Evolutionary conservation across 257 asterid species (phyloP).

Genomic region (Scutellaria baicalensis): DNA sequence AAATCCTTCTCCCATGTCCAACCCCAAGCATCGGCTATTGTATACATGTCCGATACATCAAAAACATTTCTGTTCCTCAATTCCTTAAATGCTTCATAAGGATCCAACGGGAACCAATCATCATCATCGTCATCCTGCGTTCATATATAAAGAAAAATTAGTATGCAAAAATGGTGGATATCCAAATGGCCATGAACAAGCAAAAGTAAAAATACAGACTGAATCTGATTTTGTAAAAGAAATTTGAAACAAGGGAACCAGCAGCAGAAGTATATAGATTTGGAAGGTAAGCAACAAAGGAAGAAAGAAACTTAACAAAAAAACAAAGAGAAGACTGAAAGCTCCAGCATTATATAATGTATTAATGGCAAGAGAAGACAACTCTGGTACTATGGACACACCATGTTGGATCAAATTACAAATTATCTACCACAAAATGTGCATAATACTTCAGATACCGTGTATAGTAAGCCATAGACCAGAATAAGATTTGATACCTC

Average conservation of each 20-base stretch:
- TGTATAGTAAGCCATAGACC: no score
- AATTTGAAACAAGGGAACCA: no score
- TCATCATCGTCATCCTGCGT: conserved; percentile 84
- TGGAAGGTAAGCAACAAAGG: neutral
- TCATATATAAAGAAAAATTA: neutral
- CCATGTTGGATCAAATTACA: neutral
- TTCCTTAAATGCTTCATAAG: conserved; percentile 84
- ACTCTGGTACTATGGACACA: neutral
- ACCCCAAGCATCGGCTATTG: conserved; percentile 98
- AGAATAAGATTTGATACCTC: conserved; percentile 36
- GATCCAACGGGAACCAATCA: conserved; percentile 96
- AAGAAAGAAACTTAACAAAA: neutral
- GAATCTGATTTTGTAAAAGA: no score
- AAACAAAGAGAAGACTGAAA: neutral
- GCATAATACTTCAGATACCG: no score
- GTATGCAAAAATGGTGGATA: neutral
- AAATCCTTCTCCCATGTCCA: conserved; percentile 96
- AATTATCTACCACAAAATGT: neutral
- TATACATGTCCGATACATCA: conserved; percentile 91
- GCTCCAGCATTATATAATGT: neutral
- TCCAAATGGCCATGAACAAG: neutral
- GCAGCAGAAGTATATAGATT: neutral
- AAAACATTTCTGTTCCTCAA: conserved; percentile 76
- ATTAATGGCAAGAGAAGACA: neutral
- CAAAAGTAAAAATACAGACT: neutral